Evolutionary conservation across 768 basidiomycete species (phyloP).

Genomic region (Amanita pseudoporphyria): DNA sequence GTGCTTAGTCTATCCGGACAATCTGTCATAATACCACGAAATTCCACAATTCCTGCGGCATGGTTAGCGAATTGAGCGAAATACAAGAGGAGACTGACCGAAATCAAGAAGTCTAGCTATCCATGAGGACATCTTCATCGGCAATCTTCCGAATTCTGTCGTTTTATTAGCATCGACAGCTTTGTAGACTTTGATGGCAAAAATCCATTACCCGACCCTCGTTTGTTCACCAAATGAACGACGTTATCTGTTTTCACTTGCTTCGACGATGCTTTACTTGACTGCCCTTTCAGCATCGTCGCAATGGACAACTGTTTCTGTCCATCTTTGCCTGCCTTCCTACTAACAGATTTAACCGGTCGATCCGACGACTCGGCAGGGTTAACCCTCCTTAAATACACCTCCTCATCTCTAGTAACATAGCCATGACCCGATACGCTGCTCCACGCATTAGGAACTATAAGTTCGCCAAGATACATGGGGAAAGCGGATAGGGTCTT

Average conservation of each 20-base stretch:
- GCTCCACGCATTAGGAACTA: constrained; percentile 72
- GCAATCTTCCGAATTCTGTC: constrained; percentile 72
- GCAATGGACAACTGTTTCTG: constrained; percentile 62
- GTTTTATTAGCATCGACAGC: constrained; percentile 3
- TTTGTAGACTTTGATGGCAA: background rate
- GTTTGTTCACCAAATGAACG: constrained; percentile 51
- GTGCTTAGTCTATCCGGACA: constrained; percentile 63
- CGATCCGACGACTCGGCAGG: constrained; percentile 23
- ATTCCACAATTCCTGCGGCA: constrained; percentile 48
- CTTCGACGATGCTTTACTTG: constrained; percentile 30
- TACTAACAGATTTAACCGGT: constrained; percentile 21
- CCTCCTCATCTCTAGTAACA: constrained; percentile 50
- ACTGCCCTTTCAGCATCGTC: constrained; percentile 54
- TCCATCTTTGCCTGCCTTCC: constrained; percentile 28
- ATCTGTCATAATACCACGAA: constrained; percentile 67
- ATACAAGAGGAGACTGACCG: constrained; percentile 27
- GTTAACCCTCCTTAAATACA: constrained; percentile 48
- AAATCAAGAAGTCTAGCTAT: constrained; percentile 65
- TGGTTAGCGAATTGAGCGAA: background rate
- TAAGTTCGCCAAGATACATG: constrained; percentile 56
- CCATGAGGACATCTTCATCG: constrained; percentile 64
- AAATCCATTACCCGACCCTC: constrained; percentile 49
- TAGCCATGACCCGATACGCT: constrained; percentile 68
- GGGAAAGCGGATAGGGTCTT: constrained; percentile 11
- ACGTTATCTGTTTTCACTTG: constrained; percentile 54